Conservation (phyloP, 148 eudicot genomes). For the Silene conica region DNA sequence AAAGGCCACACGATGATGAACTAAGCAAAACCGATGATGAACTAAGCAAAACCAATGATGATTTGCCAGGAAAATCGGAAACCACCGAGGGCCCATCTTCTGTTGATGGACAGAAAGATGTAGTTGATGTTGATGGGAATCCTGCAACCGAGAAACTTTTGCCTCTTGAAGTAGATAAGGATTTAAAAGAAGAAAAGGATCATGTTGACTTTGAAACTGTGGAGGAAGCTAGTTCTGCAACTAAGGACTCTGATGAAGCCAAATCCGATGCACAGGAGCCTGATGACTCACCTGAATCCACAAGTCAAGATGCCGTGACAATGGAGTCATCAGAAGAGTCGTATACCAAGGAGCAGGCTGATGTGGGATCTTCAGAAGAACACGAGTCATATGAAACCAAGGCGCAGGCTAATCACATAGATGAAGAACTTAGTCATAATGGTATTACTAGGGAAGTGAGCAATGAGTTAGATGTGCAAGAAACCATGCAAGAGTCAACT, state of each 20-base stretch:
- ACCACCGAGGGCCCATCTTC: conserved; percentile 30
- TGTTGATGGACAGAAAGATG: conserved; percentile 32
- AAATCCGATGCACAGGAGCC: conserved; percentile 39
- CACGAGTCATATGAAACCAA: conserved; percentile 36
- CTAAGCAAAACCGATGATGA: conserved; percentile 23
- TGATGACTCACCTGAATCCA: conserved; percentile 23
- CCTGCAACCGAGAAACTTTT: conserved; percentile 24
- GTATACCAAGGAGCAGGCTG: conserved; percentile 31
- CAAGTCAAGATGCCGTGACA: conserved; percentile 15
- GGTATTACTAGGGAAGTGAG: conserved; percentile 24
- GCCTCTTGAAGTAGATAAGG: conserved; percentile 31
- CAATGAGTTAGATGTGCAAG: conserved; percentile 28
- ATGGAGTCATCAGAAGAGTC: conserved; percentile 29
- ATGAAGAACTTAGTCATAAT: conserved; percentile 26
- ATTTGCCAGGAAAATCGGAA: conserved; percentile 35
- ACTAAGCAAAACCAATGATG: conserved; percentile 22
- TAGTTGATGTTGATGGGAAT: conserved; percentile 23
- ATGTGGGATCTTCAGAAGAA: conserved; percentile 21
- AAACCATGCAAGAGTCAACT: conserved; percentile 34
- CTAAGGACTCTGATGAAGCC: conserved; percentile 27
- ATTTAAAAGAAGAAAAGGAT: conserved; percentile 18
- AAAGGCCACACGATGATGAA: conserved; percentile 12
- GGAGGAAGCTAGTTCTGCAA: conserved; percentile 24
- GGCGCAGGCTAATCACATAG: conserved; percentile 30
- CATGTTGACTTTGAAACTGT: conserved; percentile 10